phyloP scores from a whole-genome alignment of 1,284 basidiomycete species.

The Boletus smithii region DNA sequence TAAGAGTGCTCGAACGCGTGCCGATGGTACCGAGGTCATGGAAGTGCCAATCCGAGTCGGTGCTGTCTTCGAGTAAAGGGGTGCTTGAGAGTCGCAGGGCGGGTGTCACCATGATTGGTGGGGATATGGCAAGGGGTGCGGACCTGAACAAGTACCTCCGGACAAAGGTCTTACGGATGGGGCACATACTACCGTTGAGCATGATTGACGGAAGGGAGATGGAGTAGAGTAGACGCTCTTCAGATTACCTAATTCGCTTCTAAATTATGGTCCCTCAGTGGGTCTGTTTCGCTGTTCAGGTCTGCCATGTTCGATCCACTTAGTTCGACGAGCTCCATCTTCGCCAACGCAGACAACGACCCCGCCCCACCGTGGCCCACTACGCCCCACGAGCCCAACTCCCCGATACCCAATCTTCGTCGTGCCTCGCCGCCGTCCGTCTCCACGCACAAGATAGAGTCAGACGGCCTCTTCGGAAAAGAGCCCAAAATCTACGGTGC shows the following conservation, averaged over 20 bases:
- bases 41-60: constrained; percentile 37
- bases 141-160: constrained; percentile 95
- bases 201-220: constrained; percentile 26
- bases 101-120: constrained; percentile 85
- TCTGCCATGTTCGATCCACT: constrained; percentile 53
- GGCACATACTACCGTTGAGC: constrained; percentile 80
- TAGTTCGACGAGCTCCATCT: constrained; percentile 45
- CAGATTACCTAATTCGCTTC: constrained; percentile 29
- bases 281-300: not conserved
- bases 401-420: constrained; percentile 49
- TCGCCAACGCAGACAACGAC: constrained; percentile 38
- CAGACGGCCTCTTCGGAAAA: constrained; percentile 62
- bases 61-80: constrained; percentile 26
- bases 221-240: not conserved
- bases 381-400: constrained; percentile 52
- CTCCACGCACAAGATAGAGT: constrained; percentile 47
- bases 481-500: constrained; percentile 82
- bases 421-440: constrained; percentile 36
- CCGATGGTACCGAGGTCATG: constrained; percentile 95
- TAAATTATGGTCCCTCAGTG: too few relatives aligned
- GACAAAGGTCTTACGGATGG: constrained; percentile 96
- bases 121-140: constrained; percentile 73
- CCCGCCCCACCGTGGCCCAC: constrained; percentile 56
- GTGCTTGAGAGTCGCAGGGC: constrained; percentile 48
- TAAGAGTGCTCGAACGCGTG: constrained; percentile 81